Evolutionary conservation across 78 protist species (phyloP).

Genomic region (Guillardia theta): DNA sequence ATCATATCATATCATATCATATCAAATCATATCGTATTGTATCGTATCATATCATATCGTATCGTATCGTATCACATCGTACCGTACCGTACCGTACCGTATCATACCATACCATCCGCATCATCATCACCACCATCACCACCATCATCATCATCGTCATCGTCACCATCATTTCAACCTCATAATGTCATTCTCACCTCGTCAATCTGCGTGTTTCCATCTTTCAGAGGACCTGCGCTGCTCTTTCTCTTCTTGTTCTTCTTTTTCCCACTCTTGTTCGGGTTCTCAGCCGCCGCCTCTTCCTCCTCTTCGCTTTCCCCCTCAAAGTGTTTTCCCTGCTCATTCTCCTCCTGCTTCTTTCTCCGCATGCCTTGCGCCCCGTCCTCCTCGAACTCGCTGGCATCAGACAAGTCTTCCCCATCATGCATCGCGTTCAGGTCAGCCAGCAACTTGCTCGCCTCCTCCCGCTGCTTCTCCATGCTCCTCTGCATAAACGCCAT

Average conservation of each 20-base stretch:
- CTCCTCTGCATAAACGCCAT: conserved; percentile 16
- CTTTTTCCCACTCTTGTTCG: no score
- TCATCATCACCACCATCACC: neutral
- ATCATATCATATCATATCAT: neutral
- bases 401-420: neutral
- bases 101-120: neutral
- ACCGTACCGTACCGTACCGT: neutral
- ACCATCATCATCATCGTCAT: neutral
- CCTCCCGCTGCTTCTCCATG: neutral
- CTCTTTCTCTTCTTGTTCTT: no score
- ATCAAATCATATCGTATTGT: neutral
- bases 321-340: neutral
- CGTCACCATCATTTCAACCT: neutral
- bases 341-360: neutral
- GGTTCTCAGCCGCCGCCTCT: neutral
- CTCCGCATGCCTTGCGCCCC: neutral
- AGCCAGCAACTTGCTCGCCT: neutral
- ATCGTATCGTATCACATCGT: neutral
- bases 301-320: neutral
- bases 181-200: no score
- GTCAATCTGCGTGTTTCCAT: no score
- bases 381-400: neutral
- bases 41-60: neutral
- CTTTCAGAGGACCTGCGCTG: no score
- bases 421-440: neutral